Evolutionary conservation across 345 rosid genomes (phyloP).

Genomic region (Dipteronia sinensis): DNA sequence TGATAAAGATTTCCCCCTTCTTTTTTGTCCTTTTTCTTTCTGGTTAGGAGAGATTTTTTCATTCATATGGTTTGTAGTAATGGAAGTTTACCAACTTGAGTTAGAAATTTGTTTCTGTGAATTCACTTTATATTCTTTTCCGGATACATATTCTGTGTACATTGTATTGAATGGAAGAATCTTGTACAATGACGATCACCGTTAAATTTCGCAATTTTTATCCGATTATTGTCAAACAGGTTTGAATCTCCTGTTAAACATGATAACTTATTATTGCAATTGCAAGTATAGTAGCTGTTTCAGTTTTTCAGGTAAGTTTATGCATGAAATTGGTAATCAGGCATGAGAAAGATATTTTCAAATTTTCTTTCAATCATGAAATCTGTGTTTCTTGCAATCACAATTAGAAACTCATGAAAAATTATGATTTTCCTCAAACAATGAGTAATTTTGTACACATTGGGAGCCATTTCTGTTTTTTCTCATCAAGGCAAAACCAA

Average conservation of each 20-base stretch:
- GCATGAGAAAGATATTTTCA: not conserved
- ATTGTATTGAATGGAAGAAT: conserved; percentile 6
- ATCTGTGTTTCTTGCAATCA: no score
- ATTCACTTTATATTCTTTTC: conserved; percentile 9
- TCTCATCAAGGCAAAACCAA: not conserved
- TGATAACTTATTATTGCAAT: not conserved
- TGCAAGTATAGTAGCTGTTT: not conserved
- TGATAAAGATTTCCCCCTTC: not conserved
- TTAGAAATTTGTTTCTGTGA: conserved; percentile 26
- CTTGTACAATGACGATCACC: conserved; percentile 3
- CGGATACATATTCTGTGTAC: conserved; percentile 17
- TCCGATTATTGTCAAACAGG: no score
- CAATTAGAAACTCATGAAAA: not conserved
- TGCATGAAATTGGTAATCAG: not conserved
- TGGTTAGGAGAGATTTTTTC: conserved; percentile 1
- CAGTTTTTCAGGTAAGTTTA: no score
- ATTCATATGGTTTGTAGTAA: conserved; percentile 2
- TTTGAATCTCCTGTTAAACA: no score
- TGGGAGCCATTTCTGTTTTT: not conserved
- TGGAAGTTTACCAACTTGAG: conserved; percentile 5
- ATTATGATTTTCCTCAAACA: not conserved
- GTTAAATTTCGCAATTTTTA: not conserved
- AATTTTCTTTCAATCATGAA: not conserved
- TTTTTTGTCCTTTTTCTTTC: not conserved
- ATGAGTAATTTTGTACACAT: not conserved